Evolutionary conservation across 2,329 filamentous ascomycete genomes (phyloP).

Genomic region (Curvularia sp.): DNA sequence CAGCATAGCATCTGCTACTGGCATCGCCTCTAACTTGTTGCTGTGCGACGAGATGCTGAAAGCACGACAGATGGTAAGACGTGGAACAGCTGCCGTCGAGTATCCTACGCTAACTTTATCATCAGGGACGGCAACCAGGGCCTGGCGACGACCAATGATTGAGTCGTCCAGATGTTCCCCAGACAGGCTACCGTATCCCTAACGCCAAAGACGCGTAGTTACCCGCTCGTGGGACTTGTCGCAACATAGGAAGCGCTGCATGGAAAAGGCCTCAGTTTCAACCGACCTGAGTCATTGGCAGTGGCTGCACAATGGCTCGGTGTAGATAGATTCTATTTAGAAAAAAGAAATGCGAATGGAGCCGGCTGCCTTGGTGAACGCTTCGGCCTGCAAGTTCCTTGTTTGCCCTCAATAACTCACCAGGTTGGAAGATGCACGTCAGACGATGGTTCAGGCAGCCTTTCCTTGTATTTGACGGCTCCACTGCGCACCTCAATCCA

Average conservation of each 20-base stretch:
- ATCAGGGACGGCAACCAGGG: conserved; percentile 43
- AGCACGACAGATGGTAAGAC: conserved; percentile 84
- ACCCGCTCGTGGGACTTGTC: neutral
- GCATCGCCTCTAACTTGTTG: conserved; percentile 93
- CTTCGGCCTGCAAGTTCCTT: neutral
- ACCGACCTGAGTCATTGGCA: neutral
- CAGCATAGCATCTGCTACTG: conserved; percentile 89
- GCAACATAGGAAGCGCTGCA: conserved; percentile 2
- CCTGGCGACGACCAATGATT: conserved; percentile 31
- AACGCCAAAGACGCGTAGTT: neutral
- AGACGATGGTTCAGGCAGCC: neutral
- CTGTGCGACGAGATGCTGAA: conserved; percentile 98
- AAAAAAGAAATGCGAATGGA: conserved; percentile 9
- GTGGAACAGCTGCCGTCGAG: neutral
- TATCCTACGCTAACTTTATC: conserved; percentile 10
- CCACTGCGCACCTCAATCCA: conserved; percentile 7
- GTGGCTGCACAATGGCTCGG: conserved; percentile 9
- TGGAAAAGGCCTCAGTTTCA: neutral
- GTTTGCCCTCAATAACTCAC: neutral
- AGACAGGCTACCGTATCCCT: conserved; percentile 4
- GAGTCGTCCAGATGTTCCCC: neutral
- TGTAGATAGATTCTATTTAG: conserved; percentile 17
- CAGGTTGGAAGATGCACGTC: neutral
- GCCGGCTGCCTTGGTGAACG: neutral
- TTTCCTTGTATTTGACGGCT: neutral